These are phyloP conservation scores for Pezicula carpinea DNA, from an alignment of 2,329 filamentous ascomycete species.

Conservation along the genomic window DNA sequence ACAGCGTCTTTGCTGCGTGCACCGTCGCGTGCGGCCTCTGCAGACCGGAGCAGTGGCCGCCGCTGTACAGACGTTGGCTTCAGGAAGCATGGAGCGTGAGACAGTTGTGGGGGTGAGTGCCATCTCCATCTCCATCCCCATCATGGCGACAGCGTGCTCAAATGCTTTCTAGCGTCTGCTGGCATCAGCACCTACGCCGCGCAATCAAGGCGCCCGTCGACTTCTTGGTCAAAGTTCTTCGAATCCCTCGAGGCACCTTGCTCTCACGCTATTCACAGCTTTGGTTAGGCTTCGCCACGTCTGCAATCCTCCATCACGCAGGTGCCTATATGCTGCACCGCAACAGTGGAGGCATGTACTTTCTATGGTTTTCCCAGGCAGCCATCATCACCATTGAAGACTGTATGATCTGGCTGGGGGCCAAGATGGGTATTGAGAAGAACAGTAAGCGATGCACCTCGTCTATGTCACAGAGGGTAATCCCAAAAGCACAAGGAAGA, in stretches of 20 bases:
- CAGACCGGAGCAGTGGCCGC: conserved; percentile 5
- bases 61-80: conserved; percentile 5
- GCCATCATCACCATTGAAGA: conserved; percentile 11
- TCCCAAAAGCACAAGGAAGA: too few species aligned
- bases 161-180: too few species aligned
- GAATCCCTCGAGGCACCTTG: conserved; percentile 8
- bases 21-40: too few species aligned
- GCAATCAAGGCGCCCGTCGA: conserved; percentile 5
- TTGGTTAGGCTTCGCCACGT: conserved; percentile 8
- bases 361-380: conserved; percentile 10
- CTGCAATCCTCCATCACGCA: conserved; percentile 6
- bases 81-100: conserved; percentile 8
- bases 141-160: too few species aligned
- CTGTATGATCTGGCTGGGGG: conserved; percentile 5
- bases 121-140: too few species aligned
- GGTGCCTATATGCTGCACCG: conserved; percentile 6
- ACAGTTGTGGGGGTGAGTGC: conserved; percentile 11
- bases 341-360: conserved; percentile 2
- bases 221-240: conserved; percentile 5
- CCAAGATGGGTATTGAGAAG: conserved; percentile 6
- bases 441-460: too few species aligned
- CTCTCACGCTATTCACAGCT: conserved; percentile 9
- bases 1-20: too few species aligned
- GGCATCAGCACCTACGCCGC: conserved; percentile 12
- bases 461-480: too few species aligned